A percentile compares a stretch with the other conserved stretches of the same genome.
phyloP scores from a whole-genome alignment of 2,329 filamentous ascomycete genomes.

The Apiospora marii region DNA sequence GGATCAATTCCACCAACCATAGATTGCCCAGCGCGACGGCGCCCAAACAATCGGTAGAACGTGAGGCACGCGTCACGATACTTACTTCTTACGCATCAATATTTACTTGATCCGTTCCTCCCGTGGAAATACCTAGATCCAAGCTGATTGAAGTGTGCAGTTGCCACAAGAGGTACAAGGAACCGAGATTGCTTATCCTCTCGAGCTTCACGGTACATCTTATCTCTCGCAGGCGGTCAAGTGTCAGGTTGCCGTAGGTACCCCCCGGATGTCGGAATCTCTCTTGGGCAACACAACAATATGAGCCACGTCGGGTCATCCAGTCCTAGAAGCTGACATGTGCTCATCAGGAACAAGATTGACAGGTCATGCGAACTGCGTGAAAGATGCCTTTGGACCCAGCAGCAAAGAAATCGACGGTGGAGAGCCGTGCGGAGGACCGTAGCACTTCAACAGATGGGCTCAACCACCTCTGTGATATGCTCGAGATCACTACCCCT shows the following conservation, averaged over 20 bases:
- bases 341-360: neutral
- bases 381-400: slow-evolving; percentile 13
- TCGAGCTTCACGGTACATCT: neutral
- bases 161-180: neutral
- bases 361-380: neutral
- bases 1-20: slow-evolving; percentile 3
- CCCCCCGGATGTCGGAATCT: neutral
- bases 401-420: slow-evolving; percentile 21
- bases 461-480: neutral
- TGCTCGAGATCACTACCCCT: slow-evolving; percentile 1
- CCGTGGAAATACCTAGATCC: neutral
- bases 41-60: slow-evolving; percentile 7
- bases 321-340: neutral
- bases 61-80: neutral
- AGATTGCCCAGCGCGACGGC: slow-evolving; percentile 7
- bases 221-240: neutral
- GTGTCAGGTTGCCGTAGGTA: neutral
- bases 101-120: neutral
- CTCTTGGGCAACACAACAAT: neutral
- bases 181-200: neutral
- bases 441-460: neutral
- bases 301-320: neutral
- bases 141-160: neutral
- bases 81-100: neutral
- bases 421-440: neutral